Conservation (phyloP, 2,329 filamentous ascomycete genomes). For the Trichoderma koningiopsis region DNA sequence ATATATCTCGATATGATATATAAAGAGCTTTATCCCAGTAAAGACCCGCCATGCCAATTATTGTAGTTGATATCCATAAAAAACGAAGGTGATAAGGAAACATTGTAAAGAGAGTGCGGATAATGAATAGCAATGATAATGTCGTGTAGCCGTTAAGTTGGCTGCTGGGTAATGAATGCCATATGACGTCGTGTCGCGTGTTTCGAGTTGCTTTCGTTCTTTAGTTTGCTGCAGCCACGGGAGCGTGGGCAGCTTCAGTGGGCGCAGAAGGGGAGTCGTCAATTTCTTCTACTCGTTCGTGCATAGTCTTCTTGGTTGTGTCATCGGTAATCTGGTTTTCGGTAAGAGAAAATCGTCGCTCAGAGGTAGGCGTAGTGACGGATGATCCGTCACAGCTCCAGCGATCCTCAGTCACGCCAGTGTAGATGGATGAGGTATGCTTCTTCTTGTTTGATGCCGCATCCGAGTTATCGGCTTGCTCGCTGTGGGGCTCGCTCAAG, state of each 20-base stretch:
- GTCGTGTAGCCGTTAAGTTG: slow-evolving; percentile 12
- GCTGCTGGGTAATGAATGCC: slow-evolving; percentile 24
- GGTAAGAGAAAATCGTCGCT: slow-evolving; percentile 39
- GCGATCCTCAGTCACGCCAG: slow-evolving; percentile 42
- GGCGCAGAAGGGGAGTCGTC: slow-evolving; percentile 6
- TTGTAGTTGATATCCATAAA: slow-evolving; percentile 16
- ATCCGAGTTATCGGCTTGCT: slow-evolving; percentile 36
- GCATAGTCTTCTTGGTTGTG: slow-evolving; percentile 36
- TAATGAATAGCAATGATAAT: slow-evolving; percentile 5
- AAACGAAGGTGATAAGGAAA: not conserved
- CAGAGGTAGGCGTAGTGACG: slow-evolving; percentile 44
- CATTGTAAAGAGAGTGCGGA: not conserved
- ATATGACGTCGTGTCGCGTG: slow-evolving; percentile 27
- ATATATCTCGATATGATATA: slow-evolving; percentile 19
- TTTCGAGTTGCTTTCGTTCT: slow-evolving; percentile 3
- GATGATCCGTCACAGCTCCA: slow-evolving; percentile 44
- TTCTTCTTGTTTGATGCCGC: slow-evolving; percentile 38
- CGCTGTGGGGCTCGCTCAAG: slow-evolving; percentile 26
- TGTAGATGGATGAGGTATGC: slow-evolving; percentile 44
- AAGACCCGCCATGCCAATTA: slow-evolving; percentile 24
- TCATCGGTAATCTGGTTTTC: slow-evolving; percentile 39
- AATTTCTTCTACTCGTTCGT: slow-evolving; percentile 31
- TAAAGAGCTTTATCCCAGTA: slow-evolving; percentile 24
- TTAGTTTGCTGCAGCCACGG: slow-evolving; percentile 19
- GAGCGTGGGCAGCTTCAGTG: slow-evolving; percentile 6